Base-by-base conservation (phyloP, 495 filamentous ascomycete genomes). In the Podospora appendiculata region DNA sequence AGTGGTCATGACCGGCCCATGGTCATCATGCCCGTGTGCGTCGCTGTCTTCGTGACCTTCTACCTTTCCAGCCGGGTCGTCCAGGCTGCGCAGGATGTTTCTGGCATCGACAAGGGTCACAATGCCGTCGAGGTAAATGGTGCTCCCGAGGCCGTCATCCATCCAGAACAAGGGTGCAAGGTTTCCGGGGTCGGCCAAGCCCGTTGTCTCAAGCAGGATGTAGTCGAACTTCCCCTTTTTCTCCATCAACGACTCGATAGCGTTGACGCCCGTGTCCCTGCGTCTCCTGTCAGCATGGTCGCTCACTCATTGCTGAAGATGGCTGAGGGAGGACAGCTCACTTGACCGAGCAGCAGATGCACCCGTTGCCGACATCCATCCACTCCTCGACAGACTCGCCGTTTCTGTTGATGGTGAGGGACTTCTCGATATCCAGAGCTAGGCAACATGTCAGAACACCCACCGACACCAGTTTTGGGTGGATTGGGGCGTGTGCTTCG, bases 271-370 rank as follows among this genome's bases (percentile, higher is more conserved):
- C 8, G 83, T 79, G 69, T 96, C 92, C 74, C 88, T 92, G 59
- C 6, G 2, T 5, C 3, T 11, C 33, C 14, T 19, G 45, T 52
- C 4, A 57, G 25, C 14, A 34, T 36, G 35, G 11, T 54, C 17
- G 44, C 41, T 12, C 14, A n/a, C 10, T 25, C 8, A 17, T 7
- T n/a, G 17, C 13, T 10, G 16, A 49, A 16, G 46, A 40, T 8
- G 36, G 36, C 44, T n/a, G n/a, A n/a, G 12, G 25, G 19, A 33
- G 32, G 33, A 36, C 42, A 39, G 25, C 32, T 38, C 78, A 92
- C 89, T 95, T 98, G 59, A 98, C 91, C 18, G 92, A 95, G 70
- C 93, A 98, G 72, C 93, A 98, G 59, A 98, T 91, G 73, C 93
- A 98, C 53, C 93, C 93, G 61, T 98, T 98, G 42, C 87, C 89